Conservation (phyloP, 2,329 filamentous ascomycete species). For the Paraphaeosphaeria minitans region DNA sequence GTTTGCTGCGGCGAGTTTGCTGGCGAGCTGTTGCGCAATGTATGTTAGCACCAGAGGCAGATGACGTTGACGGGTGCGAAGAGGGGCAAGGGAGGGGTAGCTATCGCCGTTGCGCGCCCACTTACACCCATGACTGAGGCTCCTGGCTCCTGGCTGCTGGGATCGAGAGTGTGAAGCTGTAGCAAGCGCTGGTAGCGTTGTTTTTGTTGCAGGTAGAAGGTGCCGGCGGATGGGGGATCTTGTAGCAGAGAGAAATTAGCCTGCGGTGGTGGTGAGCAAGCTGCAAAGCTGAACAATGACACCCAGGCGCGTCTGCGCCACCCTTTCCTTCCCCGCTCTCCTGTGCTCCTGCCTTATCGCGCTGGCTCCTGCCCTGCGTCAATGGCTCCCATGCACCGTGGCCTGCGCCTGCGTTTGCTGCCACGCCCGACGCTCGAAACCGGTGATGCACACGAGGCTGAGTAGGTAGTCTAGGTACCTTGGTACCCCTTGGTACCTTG, state of each 20-base stretch:
- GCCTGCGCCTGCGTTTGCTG: not conserved
- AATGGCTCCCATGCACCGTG: not conserved
- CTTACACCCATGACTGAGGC: conserved; percentile 7
- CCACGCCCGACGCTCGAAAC: not conserved
- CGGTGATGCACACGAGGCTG: not conserved
- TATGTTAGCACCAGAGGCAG: conserved; percentile 3
- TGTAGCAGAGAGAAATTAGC: conserved; percentile 3
- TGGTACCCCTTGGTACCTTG: too few species aligned
- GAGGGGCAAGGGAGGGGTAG: conserved; percentile 10
- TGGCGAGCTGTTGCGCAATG: conserved; percentile 6
- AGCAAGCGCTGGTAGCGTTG: not conserved
- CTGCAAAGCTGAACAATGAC: not conserved
- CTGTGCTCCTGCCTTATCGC: not conserved
- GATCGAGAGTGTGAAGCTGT: not conserved
- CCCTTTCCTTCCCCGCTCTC: not conserved
- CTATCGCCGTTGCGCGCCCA: not conserved
- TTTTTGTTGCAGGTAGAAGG: not conserved
- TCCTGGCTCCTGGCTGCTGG: not conserved
- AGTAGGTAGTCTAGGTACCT: too few species aligned
- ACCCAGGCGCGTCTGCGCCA: not conserved
- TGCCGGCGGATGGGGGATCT: not conserved
- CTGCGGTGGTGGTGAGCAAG: not conserved
- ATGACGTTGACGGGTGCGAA: conserved; percentile 7
- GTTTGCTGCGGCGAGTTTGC: conserved; percentile 8
- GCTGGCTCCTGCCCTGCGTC: not conserved